Evolutionary conservation across 2,329 filamentous ascomycete genomes (phyloP).

Genomic region (Moelleriella libera): DNA sequence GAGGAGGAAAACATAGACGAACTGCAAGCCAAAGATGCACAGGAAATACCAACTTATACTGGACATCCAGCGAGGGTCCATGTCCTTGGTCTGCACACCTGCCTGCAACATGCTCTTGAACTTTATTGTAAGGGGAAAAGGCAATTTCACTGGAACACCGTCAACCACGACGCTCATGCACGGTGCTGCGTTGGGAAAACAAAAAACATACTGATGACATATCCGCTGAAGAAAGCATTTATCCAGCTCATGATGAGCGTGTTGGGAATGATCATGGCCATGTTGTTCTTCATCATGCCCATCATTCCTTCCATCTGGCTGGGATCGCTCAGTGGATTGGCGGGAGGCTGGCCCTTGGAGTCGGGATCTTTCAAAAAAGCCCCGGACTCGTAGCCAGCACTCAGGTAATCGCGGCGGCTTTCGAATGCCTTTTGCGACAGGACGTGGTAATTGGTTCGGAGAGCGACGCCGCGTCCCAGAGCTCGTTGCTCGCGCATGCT

Average conservation of each 20-base stretch:
- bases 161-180: conserved; percentile 7
- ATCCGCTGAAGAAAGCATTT: conserved; percentile 96
- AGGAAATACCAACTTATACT: conserved; percentile 98
- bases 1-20: conserved; percentile 92
- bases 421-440: conserved; percentile 69
- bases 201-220: conserved; percentile 68
- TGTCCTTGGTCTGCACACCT: conserved; percentile 85
- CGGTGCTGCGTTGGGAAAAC: not conserved
- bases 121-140: conserved; percentile 93
- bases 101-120: conserved; percentile 99
- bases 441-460: conserved; percentile 70
- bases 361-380: conserved; percentile 84
- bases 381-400: conserved; percentile 71
- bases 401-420: conserved; percentile 65
- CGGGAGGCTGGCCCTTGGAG: conserved; percentile 68
- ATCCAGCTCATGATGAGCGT: conserved; percentile 99
- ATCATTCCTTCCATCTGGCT: conserved; percentile 99
- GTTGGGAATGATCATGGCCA: conserved; percentile 99
- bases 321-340: conserved; percentile 92
- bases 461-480: conserved; percentile 69
- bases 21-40: conserved; percentile 90
- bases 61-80: conserved; percentile 97
- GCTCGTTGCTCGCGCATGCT: conserved; percentile 76
- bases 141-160: conserved; percentile 63
- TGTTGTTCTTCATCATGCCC: conserved; percentile 99